These are phyloP conservation scores for Alternaria gaisen DNA, from an alignment of 2,329 filamentous ascomycete genomes.

Conservation along the genomic window DNA sequence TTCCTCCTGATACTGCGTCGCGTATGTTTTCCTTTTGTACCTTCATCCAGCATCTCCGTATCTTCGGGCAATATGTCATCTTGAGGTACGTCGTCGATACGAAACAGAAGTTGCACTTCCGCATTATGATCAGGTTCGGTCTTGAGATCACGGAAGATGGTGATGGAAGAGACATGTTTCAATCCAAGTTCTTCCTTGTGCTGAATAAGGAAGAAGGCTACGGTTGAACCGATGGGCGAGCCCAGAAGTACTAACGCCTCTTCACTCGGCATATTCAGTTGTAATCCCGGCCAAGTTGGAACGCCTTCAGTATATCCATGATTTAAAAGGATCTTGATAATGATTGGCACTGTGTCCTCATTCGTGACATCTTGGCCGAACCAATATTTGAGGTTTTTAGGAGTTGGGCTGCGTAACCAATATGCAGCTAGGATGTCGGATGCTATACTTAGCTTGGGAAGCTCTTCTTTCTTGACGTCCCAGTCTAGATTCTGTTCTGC, in stretches of 20 bases:
- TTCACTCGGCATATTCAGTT: neutral
- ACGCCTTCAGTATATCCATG: neutral
- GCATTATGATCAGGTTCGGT: neutral
- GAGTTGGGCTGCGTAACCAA: neutral
- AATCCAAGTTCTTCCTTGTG: neutral
- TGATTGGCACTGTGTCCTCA: neutral
- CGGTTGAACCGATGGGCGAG: neutral
- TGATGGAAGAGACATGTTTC: neutral
- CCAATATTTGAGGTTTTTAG: neutral
- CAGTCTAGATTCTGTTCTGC: neutral
- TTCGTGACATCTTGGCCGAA: neutral
- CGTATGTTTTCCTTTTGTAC: neutral
- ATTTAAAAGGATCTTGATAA: neutral
- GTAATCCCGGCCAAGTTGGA: neutral
- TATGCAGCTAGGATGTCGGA: slow-evolving; percentile 1
- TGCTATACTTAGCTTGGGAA: neutral
- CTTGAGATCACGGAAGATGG: neutral
- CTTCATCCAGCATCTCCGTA: neutral
- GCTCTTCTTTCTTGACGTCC: neutral
- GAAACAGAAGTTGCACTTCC: neutral
- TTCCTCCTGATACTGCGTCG: neutral
- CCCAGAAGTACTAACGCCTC: neutral
- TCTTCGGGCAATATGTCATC: neutral
- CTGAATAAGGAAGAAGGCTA: neutral
- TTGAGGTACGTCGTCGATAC: neutral